A percentile compares a stretch with the other conserved stretches of the same genome.
Evolutionary conservation across 139 green algal genomes (phyloP).

Genomic region (Eudorina sp.): DNA sequence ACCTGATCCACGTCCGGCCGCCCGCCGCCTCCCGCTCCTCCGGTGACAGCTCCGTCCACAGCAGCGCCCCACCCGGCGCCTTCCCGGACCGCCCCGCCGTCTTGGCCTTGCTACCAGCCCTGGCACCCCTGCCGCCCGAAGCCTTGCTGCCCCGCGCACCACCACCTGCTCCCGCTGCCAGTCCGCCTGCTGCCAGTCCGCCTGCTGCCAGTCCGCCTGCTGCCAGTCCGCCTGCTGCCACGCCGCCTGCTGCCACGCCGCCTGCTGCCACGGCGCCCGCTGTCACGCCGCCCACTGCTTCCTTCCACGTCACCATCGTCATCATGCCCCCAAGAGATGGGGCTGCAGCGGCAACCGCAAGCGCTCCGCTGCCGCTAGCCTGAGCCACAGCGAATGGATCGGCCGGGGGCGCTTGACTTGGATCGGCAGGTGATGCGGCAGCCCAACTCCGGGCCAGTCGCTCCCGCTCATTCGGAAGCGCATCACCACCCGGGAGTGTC

Average conservation of each 20-base stretch:
- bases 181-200: not conserved
- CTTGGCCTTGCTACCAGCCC: not conserved
- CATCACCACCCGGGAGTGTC: too few relatives aligned
- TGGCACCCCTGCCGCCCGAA: not conserved
- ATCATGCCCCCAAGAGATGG: too few relatives aligned
- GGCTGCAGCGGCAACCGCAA: too few relatives aligned
- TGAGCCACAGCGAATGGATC: too few relatives aligned
- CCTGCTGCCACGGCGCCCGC: too few relatives aligned
- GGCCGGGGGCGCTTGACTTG: too few relatives aligned
- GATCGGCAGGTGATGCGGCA: too few relatives aligned
- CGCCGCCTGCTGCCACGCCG: not conserved
- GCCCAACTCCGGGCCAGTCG: too few relatives aligned
- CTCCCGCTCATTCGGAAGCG: too few relatives aligned
- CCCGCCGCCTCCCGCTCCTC: constrained; percentile 22
- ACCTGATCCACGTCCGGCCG: not conserved
- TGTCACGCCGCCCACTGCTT: too few relatives aligned
- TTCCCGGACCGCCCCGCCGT: not conserved
- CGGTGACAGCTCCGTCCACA: not conserved
- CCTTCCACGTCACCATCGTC: too few relatives aligned
- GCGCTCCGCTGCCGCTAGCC: too few relatives aligned
- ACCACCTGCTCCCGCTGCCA: not conserved
- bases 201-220: not conserved
- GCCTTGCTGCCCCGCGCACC: not conserved
- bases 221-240: not conserved
- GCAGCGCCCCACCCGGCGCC: not conserved